These are phyloP conservation scores for Periconia sp. DNA, from an alignment of 2,329 filamentous ascomycete genomes.

Conservation along the genomic window DNA sequence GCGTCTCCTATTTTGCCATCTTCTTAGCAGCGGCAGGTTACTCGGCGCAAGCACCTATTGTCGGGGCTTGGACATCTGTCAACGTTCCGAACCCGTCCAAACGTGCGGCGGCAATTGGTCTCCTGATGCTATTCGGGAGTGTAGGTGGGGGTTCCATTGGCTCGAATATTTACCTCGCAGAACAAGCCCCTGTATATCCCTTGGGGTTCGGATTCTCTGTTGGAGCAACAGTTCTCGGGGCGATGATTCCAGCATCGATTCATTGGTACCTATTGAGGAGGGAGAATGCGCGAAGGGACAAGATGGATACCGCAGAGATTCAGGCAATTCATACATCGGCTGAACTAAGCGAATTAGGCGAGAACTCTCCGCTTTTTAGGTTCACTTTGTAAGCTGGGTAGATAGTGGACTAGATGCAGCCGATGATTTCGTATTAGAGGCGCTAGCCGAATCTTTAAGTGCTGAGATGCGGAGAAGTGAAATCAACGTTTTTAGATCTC, in stretches of 20 bases:
- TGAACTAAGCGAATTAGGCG: slow-evolving; percentile 1
- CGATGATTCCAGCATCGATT: slow-evolving; percentile 2
- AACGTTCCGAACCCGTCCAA: slow-evolving; percentile 1
- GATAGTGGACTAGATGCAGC: too few species aligned
- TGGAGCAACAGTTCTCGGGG: slow-evolving; percentile 1
- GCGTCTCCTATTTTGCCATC: neutral
- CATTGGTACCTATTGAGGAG: slow-evolving; percentile 5
- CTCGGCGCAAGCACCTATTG: neutral
- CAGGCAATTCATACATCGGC: neutral
- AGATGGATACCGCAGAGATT: slow-evolving; percentile 2
- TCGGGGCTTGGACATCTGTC: neutral
- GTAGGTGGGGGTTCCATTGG: slow-evolving; percentile 1
- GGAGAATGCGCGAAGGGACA: slow-evolving; percentile 1
- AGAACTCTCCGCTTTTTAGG: slow-evolving; percentile 2
- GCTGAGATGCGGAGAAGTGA: too few species aligned
- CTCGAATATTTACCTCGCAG: slow-evolving; percentile 4
- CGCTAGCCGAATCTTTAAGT: too few species aligned
- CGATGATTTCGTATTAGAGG: too few species aligned
- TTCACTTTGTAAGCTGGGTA: slow-evolving; percentile 21
- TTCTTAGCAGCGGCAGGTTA: neutral
- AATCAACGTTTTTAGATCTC: too few species aligned
- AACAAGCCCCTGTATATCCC: slow-evolving; percentile 3
- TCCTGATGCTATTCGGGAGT: slow-evolving; percentile 1
- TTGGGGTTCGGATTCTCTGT: slow-evolving; percentile 2
- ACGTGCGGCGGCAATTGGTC: neutral